phyloP scores from a whole-genome alignment of 2,329 filamentous ascomycete genomes.

The Alternaria sp. region DNA sequence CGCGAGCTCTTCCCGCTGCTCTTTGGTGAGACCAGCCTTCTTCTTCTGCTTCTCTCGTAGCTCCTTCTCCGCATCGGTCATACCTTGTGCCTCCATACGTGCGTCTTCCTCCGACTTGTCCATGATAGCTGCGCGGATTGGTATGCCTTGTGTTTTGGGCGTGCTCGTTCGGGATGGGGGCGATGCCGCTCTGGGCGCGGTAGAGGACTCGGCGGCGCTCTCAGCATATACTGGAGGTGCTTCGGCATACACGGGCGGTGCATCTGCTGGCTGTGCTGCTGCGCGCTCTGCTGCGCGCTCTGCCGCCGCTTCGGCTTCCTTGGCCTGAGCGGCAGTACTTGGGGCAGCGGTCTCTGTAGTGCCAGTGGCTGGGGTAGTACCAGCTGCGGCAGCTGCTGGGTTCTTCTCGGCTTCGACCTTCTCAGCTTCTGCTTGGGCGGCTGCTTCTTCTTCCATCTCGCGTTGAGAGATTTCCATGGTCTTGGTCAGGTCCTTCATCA shows the following conservation, averaged over 20 bases:
- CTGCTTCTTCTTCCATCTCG: constrained; percentile 73
- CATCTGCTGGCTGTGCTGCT: constrained; percentile 39
- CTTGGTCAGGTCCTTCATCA: constrained; percentile 97
- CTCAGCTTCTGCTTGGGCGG: constrained; percentile 56
- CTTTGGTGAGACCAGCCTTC: constrained; percentile 83
- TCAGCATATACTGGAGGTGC: constrained; percentile 52
- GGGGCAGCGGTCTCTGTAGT: constrained; percentile 17
- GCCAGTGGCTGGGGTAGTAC: constrained; percentile 9
- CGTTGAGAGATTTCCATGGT: constrained; percentile 98
- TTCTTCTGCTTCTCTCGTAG: constrained; percentile 85
- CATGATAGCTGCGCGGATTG: constrained; percentile 84
- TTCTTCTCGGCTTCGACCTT: constrained; percentile 28
- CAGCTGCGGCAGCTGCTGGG: constrained; percentile 19
- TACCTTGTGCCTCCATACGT: constrained; percentile 66
- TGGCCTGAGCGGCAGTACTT: constrained; percentile 50
- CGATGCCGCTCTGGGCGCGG: constrained; percentile 36
- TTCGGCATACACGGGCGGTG: constrained; percentile 47
- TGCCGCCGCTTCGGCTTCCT: constrained; percentile 50
- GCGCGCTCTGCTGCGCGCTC: constrained; percentile 51
- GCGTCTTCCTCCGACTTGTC: constrained; percentile 83
- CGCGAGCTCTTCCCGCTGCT: constrained; percentile 89
- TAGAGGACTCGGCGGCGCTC: constrained; percentile 49
- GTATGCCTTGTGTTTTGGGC: constrained; percentile 63
- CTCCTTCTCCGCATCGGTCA: constrained; percentile 76
- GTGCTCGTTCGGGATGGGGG: constrained; percentile 55